Evolutionary conservation across 306 rosid species (phyloP).

Genomic region (Amphicarpaea edgeworthii): DNA sequence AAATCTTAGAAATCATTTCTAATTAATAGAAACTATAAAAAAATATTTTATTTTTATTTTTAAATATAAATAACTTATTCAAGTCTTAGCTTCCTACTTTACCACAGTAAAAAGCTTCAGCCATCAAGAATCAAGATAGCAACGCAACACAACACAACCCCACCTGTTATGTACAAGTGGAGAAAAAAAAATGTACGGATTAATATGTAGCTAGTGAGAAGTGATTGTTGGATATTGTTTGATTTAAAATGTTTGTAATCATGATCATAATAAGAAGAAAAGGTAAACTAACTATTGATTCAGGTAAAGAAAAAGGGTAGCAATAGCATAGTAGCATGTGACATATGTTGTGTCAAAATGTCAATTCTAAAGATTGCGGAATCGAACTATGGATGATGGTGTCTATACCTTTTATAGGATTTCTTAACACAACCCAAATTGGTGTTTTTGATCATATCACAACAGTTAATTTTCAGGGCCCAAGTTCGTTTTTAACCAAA

Average conservation of each 20-base stretch:
- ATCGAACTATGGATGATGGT: conserved; percentile 14
- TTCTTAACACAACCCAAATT: neutral
- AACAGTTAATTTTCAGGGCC: neutral
- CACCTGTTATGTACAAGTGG: conserved; percentile 25
- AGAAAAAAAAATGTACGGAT: conserved; percentile 7
- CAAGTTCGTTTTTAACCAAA: neutral
- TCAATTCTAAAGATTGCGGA: conserved; percentile 38
- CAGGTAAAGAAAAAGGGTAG: too few relatives aligned
- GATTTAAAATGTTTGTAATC: neutral
- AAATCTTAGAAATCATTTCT: too few relatives aligned
- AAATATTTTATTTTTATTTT: too few relatives aligned
- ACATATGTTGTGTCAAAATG: conserved; percentile 25
- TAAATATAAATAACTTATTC: too few relatives aligned
- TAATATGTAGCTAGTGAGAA: conserved; percentile 10
- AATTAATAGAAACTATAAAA: too few relatives aligned
- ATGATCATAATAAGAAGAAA: neutral
- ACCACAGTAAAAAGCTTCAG: neutral
- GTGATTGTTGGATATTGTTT: neutral
- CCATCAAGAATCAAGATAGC: neutral
- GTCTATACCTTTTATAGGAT: conserved; percentile 13
- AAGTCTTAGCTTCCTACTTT: too few relatives aligned
- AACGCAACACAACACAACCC: neutral
- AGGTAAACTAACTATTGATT: neutral
- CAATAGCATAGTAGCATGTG: too few relatives aligned
- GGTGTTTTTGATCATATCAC: too few relatives aligned